These are phyloP conservation scores for Maudiozyma pseudohumilis DNA, from an alignment of 805 yeast species.

Conservation along the genomic window DNA sequence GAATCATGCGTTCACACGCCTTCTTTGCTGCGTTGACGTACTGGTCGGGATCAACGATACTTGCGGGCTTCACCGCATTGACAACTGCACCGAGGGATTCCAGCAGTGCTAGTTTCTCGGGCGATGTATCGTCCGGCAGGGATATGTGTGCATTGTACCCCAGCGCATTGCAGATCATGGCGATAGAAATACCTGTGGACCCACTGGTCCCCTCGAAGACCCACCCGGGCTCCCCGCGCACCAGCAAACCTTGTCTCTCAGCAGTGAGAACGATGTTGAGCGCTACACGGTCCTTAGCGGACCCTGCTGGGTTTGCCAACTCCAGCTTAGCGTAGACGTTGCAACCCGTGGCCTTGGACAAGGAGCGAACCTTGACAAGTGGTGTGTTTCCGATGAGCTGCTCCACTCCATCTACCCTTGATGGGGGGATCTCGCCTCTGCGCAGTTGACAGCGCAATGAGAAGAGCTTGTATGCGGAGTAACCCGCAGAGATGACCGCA, in stretches of 20 bases:
- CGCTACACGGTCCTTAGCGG: slow-evolving; percentile 93
- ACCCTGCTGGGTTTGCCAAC: slow-evolving; percentile 82
- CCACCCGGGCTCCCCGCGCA: slow-evolving; percentile 42
- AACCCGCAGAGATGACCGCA: slow-evolving; percentile 1
- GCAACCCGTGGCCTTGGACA: slow-evolving; percentile 66
- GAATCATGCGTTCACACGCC: slow-evolving; percentile 42
- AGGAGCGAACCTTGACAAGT: slow-evolving; percentile 58
- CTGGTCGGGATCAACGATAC: slow-evolving; percentile 87
- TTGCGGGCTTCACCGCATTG: slow-evolving; percentile 85
- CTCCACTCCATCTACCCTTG: slow-evolving; percentile 47
- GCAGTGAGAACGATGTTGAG: slow-evolving; percentile 66
- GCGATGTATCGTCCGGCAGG: slow-evolving; percentile 85
- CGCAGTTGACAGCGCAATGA: background rate
- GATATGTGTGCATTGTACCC: slow-evolving; percentile 93
- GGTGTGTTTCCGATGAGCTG: slow-evolving; percentile 90
- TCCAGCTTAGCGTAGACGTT: slow-evolving; percentile 83
- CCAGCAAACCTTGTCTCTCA: slow-evolving; percentile 47
- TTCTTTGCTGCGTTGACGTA: slow-evolving; percentile 80
- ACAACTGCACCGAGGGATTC: slow-evolving; percentile 70
- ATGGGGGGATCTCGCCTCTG: background rate
- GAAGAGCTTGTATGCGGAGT: slow-evolving; percentile 1
- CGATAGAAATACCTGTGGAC: slow-evolving; percentile 90
- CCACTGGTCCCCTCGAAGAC: slow-evolving; percentile 96
- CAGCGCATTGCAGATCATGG: slow-evolving; percentile 76
- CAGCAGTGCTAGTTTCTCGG: slow-evolving; percentile 67